phyloP scores from a whole-genome alignment of 108 stramenopile genomes.

The Cyclotella atomus region DNA sequence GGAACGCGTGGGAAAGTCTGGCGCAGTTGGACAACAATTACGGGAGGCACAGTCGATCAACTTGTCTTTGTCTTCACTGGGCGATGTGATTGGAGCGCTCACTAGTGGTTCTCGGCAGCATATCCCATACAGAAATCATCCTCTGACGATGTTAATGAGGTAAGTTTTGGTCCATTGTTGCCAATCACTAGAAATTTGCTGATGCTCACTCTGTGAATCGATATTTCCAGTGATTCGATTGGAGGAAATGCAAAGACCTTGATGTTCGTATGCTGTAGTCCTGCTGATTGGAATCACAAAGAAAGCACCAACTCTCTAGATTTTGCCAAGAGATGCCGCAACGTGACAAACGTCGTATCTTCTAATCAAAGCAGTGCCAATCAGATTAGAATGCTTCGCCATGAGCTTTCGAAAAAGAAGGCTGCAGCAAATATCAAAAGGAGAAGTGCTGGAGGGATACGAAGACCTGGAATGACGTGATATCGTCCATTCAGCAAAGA shows the following conservation, averaged over 20 bases:
- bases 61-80: slow-evolving; percentile 68
- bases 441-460: slow-evolving; percentile 1
- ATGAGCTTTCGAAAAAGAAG: slow-evolving; percentile 15
- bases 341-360: slow-evolving; percentile 4
- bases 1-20: slow-evolving; percentile 77
- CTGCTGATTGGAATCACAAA: slow-evolving; percentile 69
- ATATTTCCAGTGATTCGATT: slow-evolving; percentile 66
- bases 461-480: slow-evolving; percentile 16
- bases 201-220: no score
- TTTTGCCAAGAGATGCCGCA: slow-evolving; percentile 44
- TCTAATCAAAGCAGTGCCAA: background rate
- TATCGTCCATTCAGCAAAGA: no score
- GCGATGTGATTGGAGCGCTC: slow-evolving; percentile 78
- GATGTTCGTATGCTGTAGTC: slow-evolving; percentile 80
- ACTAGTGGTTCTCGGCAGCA: slow-evolving; percentile 55
- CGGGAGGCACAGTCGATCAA: slow-evolving; percentile 81
- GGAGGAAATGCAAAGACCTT: slow-evolving; percentile 80
- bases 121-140: slow-evolving; percentile 78
- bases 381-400: slow-evolving; percentile 23
- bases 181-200: no score
- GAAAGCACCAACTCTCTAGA: slow-evolving; percentile 58
- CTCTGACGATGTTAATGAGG: slow-evolving; percentile 78
- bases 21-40: slow-evolving; percentile 58
- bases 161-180: no score
- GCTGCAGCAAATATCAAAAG: background rate